A percentile compares a stretch with the other conserved stretches of the same genome.
These are phyloP conservation scores for Pseudogymnoascus pannorum DNA, from an alignment of 2,329 filamentous ascomycete species.

Conservation along the genomic window DNA sequence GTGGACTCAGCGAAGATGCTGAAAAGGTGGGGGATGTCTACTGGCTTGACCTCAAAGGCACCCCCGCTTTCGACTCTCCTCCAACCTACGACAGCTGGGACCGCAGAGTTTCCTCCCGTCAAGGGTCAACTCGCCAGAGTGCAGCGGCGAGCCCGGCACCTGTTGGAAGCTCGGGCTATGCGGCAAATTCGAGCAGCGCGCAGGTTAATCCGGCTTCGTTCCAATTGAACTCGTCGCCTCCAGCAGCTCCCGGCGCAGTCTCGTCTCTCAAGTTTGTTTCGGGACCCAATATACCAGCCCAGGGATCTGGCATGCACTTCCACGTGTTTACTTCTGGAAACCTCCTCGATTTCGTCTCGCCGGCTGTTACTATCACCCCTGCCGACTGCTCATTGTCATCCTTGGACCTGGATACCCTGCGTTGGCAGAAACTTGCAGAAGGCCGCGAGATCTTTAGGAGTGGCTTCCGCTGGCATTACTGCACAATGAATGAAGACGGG, in stretches of 20 bases:
- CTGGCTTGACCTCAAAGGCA: conserved; percentile 94
- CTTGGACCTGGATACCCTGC: conserved; percentile 74
- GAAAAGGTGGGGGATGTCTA: conserved; percentile 93
- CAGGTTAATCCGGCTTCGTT: conserved; percentile 61
- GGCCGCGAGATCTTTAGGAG: conserved; percentile 87
- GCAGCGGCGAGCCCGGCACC: conserved; percentile 42
- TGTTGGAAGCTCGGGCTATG: conserved; percentile 56
- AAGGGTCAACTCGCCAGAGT: conserved; percentile 44
- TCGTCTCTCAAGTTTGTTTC: conserved; percentile 86
- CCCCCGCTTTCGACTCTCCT: conserved; percentile 70
- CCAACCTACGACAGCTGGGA: conserved; percentile 51
- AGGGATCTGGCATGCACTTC: conserved; percentile 88
- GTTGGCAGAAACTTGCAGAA: conserved; percentile 93
- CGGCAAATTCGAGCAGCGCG: conserved; percentile 59
- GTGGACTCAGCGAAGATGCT: conserved; percentile 91
- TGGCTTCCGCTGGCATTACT: conserved; percentile 97
- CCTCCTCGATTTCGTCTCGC: conserved; percentile 88
- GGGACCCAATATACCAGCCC: conserved; percentile 76
- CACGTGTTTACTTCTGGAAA: conserved; percentile 91
- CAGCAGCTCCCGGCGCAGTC: conserved; percentile 80
- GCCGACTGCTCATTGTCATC: conserved; percentile 87
- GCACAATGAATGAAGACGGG: conserved; percentile 88
- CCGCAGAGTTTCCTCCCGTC: conserved; percentile 18
- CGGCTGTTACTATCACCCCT: conserved; percentile 76
- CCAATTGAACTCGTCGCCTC: conserved; percentile 65